A percentile compares a stretch with the other conserved stretches of the same genome.
phyloP scores from a whole-genome alignment of 2,329 filamentous ascomycete genomes.

The Erysiphe neolycopersici region DNA sequence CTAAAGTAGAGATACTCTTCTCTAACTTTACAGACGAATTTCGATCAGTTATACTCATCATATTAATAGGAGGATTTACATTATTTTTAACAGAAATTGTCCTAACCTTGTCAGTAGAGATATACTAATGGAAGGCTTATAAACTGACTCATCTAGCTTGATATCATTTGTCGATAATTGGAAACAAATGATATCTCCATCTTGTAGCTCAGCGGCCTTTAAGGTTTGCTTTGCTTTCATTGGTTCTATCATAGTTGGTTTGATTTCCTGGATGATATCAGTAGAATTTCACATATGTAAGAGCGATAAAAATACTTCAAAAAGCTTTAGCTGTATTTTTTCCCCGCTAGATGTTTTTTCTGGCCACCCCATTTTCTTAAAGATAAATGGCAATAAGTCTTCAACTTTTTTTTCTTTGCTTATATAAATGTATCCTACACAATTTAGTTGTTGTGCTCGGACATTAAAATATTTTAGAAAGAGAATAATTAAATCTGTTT shows the following conservation, averaged over 20 bases:
- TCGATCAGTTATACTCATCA: not conserved
- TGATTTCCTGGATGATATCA: constrained; percentile 44
- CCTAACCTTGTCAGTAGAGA: not conserved
- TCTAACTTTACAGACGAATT: not conserved
- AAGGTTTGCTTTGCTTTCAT: constrained; percentile 81
- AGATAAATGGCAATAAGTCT: constrained; percentile 53
- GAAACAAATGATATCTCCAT: constrained; percentile 92
- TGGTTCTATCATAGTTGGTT: constrained; percentile 85
- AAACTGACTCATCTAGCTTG: not conserved
- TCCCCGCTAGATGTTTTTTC: constrained; percentile 21
- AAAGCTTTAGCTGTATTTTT: constrained; percentile 38
- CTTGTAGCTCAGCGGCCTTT: constrained; percentile 77
- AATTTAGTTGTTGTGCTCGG: constrained; percentile 45
- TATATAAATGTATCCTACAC: constrained; percentile 67
- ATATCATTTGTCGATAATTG: constrained; percentile 24
- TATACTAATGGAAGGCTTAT: not conserved
- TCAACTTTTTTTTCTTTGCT: constrained; percentile 66
- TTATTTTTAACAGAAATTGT: not conserved
- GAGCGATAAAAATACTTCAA: constrained; percentile 28
- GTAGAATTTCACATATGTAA: too few relatives aligned
- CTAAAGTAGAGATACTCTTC: not conserved
- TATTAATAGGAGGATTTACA: not conserved
- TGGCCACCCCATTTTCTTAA: constrained; percentile 66
- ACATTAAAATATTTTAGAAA: constrained; percentile 85
- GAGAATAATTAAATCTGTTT: constrained; percentile 45